Evolutionary conservation across 2,329 filamentous ascomycete genomes (phyloP).

Genomic region (Trichoderma cornu-damae): DNA sequence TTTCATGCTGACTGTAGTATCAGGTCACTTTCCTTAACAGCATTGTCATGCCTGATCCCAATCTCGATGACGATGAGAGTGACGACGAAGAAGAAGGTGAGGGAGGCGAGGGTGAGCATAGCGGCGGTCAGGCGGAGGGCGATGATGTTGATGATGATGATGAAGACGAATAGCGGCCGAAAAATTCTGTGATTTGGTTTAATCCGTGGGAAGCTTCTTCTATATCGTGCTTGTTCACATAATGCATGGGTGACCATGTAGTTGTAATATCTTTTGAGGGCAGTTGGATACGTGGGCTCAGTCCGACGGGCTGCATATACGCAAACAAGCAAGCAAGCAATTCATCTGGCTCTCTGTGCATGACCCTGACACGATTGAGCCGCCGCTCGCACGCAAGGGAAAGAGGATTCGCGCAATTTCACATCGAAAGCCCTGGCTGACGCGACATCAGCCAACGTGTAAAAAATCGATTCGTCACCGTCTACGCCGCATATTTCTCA

Average conservation of each 20-base stretch:
- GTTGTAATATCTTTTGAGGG: background rate
- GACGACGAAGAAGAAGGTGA: conserved; percentile 35
- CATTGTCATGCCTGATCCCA: conserved; percentile 66
- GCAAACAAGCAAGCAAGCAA: background rate
- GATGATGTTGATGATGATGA: background rate
- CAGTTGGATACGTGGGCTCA: background rate
- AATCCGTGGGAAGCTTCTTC: background rate
- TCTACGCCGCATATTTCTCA: background rate
- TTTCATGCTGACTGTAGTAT: background rate
- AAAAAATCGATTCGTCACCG: background rate
- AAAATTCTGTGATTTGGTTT: background rate
- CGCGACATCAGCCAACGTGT: background rate
- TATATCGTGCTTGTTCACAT: background rate
- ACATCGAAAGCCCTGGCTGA: background rate
- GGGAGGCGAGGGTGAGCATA: conserved; percentile 17
- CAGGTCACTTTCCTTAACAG: conserved; percentile 69
- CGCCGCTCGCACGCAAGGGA: background rate
- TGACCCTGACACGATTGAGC: background rate
- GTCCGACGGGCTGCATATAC: background rate
- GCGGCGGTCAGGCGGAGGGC: background rate
- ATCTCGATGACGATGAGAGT: conserved; percentile 39
- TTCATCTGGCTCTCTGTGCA: background rate
- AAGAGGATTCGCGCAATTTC: background rate
- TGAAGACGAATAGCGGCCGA: background rate
- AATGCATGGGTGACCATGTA: background rate